Base-by-base conservation (phyloP, 2,329 filamentous ascomycete species). In the Aspergillus uvarum region DNA sequence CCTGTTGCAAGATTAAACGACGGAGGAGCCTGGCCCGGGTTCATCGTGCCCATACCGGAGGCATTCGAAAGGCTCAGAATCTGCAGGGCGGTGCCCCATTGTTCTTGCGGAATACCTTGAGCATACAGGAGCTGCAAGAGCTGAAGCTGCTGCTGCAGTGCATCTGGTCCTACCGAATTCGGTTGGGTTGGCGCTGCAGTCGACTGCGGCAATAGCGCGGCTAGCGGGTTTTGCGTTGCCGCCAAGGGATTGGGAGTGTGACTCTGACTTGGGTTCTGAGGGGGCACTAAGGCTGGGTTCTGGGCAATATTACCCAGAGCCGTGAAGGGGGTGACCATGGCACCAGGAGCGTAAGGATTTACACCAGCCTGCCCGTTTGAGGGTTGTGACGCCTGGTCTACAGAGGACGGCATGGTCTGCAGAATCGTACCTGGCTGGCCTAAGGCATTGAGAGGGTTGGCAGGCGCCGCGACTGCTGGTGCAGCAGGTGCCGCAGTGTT, bases 71-170 rank as follows among this genome's bases (percentile, higher is more conserved):
- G 68, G 63, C 70, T 81, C 61, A 85, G 77, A 54, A 84, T 79
- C 67, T 82, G 77, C 35, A 85, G 70, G n/a, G 83, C 81, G 3
- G 82, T 80, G 6, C 75, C 87, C 77, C 91, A 92, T 76, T 93
- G 89, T 62, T 95, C 91, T 75, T 90, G 83, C 2, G 90, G 85
- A 26, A 95, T 81, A 51, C 91, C 91, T 74, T 91, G 89, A 35
- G 89, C 87, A 60, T 88, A 84, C 58, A 96, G 82, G 11, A 89
- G 83, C 76, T 92, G 90, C 68, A 96, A 85, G 64, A 95, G 78
- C 74, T 89, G 81, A 58, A 93, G 81, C 71, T 92, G 89, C 72
- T 90, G 72, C 44, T 90, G 86, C 59, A 89, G 79, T 63, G 83
- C 86, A 65, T 80, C 79, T 56, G 78, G 75, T 24, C 70, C 67